phyloP scores from a whole-genome alignment of 352 stramenopile species.

The Pythium apleroticum region DNA sequence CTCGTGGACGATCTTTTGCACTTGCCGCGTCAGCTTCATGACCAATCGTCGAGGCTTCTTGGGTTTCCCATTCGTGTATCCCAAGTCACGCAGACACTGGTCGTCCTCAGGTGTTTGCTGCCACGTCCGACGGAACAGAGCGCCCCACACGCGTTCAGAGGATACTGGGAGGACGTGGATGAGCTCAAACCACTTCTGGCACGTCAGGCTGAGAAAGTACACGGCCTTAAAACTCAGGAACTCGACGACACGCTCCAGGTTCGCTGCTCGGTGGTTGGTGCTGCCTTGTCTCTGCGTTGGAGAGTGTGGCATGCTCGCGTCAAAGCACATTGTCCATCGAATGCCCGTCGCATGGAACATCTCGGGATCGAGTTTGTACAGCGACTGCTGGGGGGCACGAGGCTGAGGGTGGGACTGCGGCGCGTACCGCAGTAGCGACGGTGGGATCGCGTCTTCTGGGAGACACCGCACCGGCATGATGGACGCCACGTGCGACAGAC shows the following conservation, averaged over 20 bases:
- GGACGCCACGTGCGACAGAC: constrained; percentile 13
- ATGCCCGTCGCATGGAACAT: constrained; percentile 19
- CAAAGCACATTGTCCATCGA: constrained; percentile 19
- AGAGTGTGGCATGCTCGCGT: constrained; percentile 9
- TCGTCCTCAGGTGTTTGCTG: constrained; percentile 33
- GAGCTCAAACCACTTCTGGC: constrained; percentile 44
- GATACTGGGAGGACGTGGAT: constrained; percentile 39
- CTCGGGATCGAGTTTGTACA: constrained; percentile 26
- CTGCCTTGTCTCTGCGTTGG: neutral
- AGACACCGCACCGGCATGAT: constrained; percentile 20
- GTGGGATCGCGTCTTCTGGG: constrained; percentile 15
- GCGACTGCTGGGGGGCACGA: constrained; percentile 15
- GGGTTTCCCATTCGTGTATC: constrained; percentile 37
- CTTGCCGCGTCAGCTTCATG: constrained; percentile 49
- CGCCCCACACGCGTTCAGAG: constrained; percentile 44
- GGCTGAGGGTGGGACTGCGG: neutral
- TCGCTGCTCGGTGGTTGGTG: constrained; percentile 15
- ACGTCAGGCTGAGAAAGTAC: constrained; percentile 49
- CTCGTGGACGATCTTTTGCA: constrained; percentile 42
- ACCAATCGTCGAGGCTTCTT: constrained; percentile 49
- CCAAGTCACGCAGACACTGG: constrained; percentile 37
- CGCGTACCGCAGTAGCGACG: neutral
- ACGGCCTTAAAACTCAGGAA: constrained; percentile 44
- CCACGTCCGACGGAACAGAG: constrained; percentile 50
- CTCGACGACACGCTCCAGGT: constrained; percentile 46